Base-by-base conservation (phyloP, 371 early-diverging fungal genomes). In the Syncephalastrum monosporum region DNA sequence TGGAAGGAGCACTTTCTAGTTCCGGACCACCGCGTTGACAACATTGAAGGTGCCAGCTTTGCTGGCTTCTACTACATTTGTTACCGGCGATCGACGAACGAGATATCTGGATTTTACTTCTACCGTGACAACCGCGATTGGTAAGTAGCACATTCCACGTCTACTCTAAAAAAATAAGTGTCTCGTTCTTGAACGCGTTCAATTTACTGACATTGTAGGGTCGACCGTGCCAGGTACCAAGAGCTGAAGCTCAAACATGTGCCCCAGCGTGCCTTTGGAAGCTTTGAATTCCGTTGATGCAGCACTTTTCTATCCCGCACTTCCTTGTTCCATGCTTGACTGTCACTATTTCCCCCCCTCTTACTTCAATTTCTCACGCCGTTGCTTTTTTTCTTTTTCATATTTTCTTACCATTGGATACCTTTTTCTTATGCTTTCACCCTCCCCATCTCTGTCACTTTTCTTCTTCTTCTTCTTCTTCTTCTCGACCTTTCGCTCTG, bases 1-100 rank as follows among this genome's bases (percentile, higher is more conserved):
- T 96, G 96, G 96, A 97, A 95, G 82, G 98, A 97, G 63, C 90
- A 87, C 57, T 97, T 96, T 68, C 70, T 97, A 47, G 94, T 96
- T 1, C 97, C 98, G 45, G 93, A 97, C 78, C 95, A 96, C 73
- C 81, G 78, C 53, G 86, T 96, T 42, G 84, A 81, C 61, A 77
- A 82, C 21, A 91, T 97, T 56, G 71, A 83, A 52, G 98, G 98
- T 4, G 97, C 97, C 2, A 88, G 89, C 64, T 97, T 92, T 82
- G 95, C 91, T 17, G 97, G 97, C 15, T 97, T 96, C 68, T 97
- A 97, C 72, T 97, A 95, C 62, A 92, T 95, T 55, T 89, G 88
- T 61, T 95, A 87, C 65, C 85, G 91, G 65, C 82, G 88, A 53
- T 82, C 82, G 5, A 86, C 87, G 6, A 85, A 88, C 45, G 65